Conservation (phyloP, 768 basidiomycete species). For the Pholiota microspora region DNA sequence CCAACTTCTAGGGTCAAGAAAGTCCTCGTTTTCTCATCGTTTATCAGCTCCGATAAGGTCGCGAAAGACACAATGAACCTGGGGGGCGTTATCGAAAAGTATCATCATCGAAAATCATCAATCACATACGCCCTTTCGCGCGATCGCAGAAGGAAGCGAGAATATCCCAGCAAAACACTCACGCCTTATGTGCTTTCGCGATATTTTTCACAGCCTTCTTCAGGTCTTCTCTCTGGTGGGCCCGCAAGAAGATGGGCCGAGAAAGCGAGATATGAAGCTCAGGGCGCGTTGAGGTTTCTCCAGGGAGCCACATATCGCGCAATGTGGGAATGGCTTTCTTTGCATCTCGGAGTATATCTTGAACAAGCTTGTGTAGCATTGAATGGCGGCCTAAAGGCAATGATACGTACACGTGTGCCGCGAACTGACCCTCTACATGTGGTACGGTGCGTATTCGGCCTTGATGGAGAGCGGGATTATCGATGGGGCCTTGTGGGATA, state of each 20-base stretch:
- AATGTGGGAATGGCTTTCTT: conserved; percentile 44
- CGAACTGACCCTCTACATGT: conserved; percentile 86
- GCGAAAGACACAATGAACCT: conserved; percentile 79
- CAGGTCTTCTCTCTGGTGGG: conserved; percentile 76
- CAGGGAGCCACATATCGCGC: conserved; percentile 33
- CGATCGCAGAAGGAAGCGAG: not conserved
- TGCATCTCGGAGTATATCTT: conserved; percentile 43
- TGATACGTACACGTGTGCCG: conserved; percentile 75
- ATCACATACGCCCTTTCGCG: not conserved
- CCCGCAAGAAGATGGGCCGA: conserved; percentile 74
- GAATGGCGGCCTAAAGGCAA: conserved; percentile 44
- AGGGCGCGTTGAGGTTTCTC: conserved; percentile 15
- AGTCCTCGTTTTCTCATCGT: conserved; percentile 78
- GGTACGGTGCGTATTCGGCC: conserved; percentile 74
- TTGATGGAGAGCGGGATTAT: conserved; percentile 81
- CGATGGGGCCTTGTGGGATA: conserved; percentile 49
- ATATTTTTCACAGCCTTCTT: conserved; percentile 56
- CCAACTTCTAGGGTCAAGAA: conserved; percentile 84
- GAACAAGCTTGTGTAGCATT: conserved; percentile 43
- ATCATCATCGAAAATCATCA: not conserved
- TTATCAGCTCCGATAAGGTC: conserved; percentile 63
- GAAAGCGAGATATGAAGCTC: conserved; percentile 87
- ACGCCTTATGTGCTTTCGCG: conserved; percentile 48
- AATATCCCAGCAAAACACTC: conserved; percentile 22
- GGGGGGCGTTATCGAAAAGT: conserved; percentile 1